Evolutionary conservation across 192 early-diverging fungal species (phyloP).

Genomic region (Coemansia sp.): DNA sequence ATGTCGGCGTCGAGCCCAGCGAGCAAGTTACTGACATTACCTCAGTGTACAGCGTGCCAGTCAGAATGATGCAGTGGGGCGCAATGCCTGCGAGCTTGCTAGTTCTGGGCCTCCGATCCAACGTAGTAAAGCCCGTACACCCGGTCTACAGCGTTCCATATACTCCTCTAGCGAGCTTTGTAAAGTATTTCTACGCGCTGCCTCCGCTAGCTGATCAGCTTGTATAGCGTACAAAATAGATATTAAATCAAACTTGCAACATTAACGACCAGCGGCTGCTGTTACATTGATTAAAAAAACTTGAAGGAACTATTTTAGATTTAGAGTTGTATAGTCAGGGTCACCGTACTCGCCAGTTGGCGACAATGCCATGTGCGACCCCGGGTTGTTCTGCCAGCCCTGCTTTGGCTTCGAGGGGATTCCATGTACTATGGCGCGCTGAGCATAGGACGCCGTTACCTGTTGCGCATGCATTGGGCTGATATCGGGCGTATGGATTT

Average conservation of each 20-base stretch:
- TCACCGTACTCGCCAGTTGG: not conserved
- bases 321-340: not conserved
- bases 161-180: slow-evolving; percentile 30
- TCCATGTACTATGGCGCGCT: slow-evolving; percentile 23
- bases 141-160: slow-evolving; percentile 46
- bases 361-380: not conserved
- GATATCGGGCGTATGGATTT: slow-evolving; percentile 13
- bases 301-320: not conserved
- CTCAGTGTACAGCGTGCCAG: slow-evolving; percentile 41
- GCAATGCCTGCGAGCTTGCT: slow-evolving; percentile 12
- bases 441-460: slow-evolving; percentile 21
- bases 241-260: not conserved
- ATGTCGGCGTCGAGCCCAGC: slow-evolving; percentile 53
- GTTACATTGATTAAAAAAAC: slow-evolving; percentile 2
- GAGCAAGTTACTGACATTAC: slow-evolving; percentile 17
- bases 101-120: slow-evolving; percentile 28
- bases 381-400: not conserved
- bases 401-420: not conserved
- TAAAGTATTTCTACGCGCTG: slow-evolving; percentile 49
- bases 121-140: slow-evolving; percentile 41
- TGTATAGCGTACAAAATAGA: not conserved
- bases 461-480: slow-evolving; percentile 30
- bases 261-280: not conserved
- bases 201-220: slow-evolving; percentile 28
- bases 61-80: slow-evolving; percentile 55